These are phyloP conservation scores for Spizellomyces sp. DNA, from an alignment of 192 early-diverging fungal species.

Conservation along the genomic window DNA sequence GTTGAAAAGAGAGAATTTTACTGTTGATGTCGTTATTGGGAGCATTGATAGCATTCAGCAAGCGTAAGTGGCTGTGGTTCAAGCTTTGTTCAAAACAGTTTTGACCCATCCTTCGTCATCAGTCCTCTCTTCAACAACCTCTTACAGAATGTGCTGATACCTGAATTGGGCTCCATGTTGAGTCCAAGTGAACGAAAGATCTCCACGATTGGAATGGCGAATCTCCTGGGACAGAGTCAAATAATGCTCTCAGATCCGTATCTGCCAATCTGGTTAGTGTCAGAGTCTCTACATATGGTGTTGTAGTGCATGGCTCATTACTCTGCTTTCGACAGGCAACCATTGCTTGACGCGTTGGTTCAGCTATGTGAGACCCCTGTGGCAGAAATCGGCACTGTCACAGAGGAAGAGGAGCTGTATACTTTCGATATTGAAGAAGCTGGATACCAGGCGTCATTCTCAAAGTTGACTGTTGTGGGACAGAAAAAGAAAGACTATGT, in stretches of 20 bases:
- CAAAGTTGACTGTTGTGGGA: constrained; percentile 71
- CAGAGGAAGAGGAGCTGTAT: constrained; percentile 40
- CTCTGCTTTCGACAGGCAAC: constrained; percentile 43
- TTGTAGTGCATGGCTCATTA: neutral
- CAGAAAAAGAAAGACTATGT: constrained; percentile 68
- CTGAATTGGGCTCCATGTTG: constrained; percentile 61
- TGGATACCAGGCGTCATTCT: constrained; percentile 84
- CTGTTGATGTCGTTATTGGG: constrained; percentile 60
- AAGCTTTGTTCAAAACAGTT: neutral
- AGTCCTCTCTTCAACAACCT: constrained; percentile 66
- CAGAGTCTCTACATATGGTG: too few relatives aligned
- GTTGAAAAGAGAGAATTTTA: constrained; percentile 61
- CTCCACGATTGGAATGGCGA: constrained; percentile 64
- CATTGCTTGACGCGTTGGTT: constrained; percentile 52
- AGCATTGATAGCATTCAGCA: constrained; percentile 62
- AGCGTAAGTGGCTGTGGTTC: constrained; percentile 39
- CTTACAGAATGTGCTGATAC: constrained; percentile 63
- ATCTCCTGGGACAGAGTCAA: constrained; percentile 58
- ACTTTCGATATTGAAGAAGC: constrained; percentile 75
- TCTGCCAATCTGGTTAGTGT: neutral
- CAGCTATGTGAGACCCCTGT: constrained; percentile 63
- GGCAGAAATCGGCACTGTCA: constrained; percentile 29
- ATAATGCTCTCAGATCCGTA: constrained; percentile 29
- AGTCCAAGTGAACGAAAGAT: constrained; percentile 64
- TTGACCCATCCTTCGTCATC: constrained; percentile 30